Base-by-base conservation (phyloP, 805 yeast genomes). In the Maudiozyma serrabonitensis region DNA sequence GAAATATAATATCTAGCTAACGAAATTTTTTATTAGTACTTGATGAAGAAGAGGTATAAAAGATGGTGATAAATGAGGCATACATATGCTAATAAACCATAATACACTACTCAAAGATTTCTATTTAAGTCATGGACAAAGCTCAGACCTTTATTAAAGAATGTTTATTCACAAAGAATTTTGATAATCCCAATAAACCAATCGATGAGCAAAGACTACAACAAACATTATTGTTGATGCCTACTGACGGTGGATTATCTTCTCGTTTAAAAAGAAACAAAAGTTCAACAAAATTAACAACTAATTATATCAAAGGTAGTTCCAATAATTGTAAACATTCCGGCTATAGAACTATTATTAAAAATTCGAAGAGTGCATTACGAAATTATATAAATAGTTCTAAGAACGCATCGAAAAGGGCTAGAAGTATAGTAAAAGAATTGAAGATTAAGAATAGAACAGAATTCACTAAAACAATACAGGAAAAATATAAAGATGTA, bases 191-290 rank as follows among this genome's bases (percentile, higher is more conserved):
- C 16, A 56, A 55, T 34, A 62, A 61, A 49, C 66, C 67, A 0
- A 52, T 64, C 18, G 58, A 60, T 37, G 70, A 65, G 52, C 62
- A 54, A 46, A 58, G 65, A 54, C 54, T 63, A 52, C 66, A 54
- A 47, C 68, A 51, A 35, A 68, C 59, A 41, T 60, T 56, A 23
- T 49, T 64, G 9, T 47, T 66, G 6, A 47, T 61, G 18, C 74
- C 75, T 7, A 69, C 74, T 0, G 69, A 63, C 52, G 68, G 67
- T 28, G 66, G 65, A 13, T 39, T 56, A 3, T 50, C 61, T 9
- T 44, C 57, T 4, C 53, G 53, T 42, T 49, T 63, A 38, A 59
- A 57, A 42, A 58, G 51, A 34, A 59, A 47, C 46, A 59, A 47
- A 46, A 57, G 48, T 19, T 55, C 46, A 46, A 45, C 44, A 28